phyloP scores from a whole-genome alignment of 73 alveolate species.

The Uronychia setigera region DNA sequence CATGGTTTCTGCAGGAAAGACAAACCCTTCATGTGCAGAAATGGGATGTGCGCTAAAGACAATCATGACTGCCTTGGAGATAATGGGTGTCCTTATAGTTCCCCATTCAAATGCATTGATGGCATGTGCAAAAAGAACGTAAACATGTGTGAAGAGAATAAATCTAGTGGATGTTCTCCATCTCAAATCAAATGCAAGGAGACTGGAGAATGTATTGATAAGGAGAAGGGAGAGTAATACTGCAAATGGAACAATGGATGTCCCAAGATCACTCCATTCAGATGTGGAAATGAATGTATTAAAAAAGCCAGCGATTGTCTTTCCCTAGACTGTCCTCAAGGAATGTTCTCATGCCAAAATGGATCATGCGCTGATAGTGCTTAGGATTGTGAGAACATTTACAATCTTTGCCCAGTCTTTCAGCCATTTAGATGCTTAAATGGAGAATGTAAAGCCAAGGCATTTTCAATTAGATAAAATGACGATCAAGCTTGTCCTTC shows the following conservation, averaged over 20 bases:
- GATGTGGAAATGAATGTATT: neutral
- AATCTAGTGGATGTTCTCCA: neutral
- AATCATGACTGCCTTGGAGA: slow-evolving; percentile 49
- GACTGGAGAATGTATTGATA: slow-evolving; percentile 7
- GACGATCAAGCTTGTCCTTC: neutral
- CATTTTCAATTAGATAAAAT: neutral
- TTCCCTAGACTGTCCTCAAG: neutral
- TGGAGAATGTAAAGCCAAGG: slow-evolving; percentile 62
- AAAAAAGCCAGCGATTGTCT: neutral
- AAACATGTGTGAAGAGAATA: slow-evolving; percentile 38
- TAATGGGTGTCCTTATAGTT: slow-evolving; percentile 38
- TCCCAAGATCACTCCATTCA: neutral
- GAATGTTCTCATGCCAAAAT: slow-evolving; percentile 46
- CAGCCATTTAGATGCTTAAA: slow-evolving; percentile 41
- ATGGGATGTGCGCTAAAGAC: slow-evolving; percentile 76
- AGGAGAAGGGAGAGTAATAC: neutral
- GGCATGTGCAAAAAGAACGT: slow-evolving; percentile 53
- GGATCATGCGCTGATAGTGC: slow-evolving; percentile 52
- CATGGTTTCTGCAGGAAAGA: slow-evolving; percentile 55
- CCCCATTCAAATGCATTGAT: slow-evolving; percentile 74
- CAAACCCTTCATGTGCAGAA: slow-evolving; percentile 59
- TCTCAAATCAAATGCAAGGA: slow-evolving; percentile 39
- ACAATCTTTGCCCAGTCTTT: slow-evolving; percentile 55
- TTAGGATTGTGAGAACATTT: slow-evolving; percentile 50
- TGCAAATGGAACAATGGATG: neutral